Conservation (phyloP, 2,329 filamentous ascomycete species). For the Fusarium paranaense region DNA sequence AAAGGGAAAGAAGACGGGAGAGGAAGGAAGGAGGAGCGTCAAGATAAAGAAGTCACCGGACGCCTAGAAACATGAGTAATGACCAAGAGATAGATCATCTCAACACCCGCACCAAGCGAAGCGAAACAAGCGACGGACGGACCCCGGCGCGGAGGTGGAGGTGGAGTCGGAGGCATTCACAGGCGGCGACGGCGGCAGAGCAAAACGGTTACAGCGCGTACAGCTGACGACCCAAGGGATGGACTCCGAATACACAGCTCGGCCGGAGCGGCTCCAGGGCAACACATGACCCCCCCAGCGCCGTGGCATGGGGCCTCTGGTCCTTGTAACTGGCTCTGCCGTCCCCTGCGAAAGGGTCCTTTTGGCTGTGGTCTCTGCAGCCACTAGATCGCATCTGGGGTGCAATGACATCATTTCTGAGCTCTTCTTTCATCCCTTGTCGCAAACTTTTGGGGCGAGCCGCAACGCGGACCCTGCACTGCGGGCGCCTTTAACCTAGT, state of each 20-base stretch:
- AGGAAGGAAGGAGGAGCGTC: background rate
- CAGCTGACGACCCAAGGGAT: background rate
- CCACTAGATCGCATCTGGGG: background rate
- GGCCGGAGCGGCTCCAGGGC: background rate
- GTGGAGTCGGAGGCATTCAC: background rate
- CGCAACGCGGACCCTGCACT: background rate
- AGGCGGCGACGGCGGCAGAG: background rate
- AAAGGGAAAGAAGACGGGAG: background rate
- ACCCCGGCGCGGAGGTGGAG: background rate
- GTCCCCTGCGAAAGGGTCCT: no score
- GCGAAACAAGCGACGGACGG: background rate
- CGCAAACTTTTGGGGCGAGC: background rate
- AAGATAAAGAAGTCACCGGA: background rate
- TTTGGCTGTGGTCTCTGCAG: background rate
- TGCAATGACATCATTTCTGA: background rate
- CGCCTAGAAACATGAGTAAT: background rate
- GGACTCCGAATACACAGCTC: background rate
- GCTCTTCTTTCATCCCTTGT: background rate
- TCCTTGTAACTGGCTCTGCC: background rate
- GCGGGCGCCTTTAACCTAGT: background rate
- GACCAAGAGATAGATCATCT: background rate
- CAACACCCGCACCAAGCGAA: background rate
- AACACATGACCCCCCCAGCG: slow-evolving; percentile 1
- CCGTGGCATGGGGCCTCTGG: background rate
- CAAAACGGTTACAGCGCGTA: background rate